These are phyloP conservation scores for Spinellus fusiger DNA, from an alignment of 192 early-diverging fungal genomes.

Conservation along the genomic window DNA sequence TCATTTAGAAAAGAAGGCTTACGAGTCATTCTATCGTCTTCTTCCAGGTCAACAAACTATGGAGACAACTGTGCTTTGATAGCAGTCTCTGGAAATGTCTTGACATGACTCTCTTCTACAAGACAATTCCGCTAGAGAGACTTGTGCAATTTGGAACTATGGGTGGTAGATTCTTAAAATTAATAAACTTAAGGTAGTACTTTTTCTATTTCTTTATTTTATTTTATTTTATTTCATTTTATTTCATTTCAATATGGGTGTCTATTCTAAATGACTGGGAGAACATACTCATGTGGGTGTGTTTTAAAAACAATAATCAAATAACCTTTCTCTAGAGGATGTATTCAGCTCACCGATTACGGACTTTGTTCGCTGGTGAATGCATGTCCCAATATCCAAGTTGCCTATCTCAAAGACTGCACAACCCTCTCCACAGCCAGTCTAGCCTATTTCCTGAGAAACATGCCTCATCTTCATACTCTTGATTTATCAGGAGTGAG, in stretches of 20 bases:
- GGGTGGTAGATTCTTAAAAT: slow-evolving; percentile 32
- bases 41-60: slow-evolving; percentile 25
- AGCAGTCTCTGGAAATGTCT: slow-evolving; percentile 32
- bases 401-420: slow-evolving; percentile 29
- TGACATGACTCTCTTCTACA: slow-evolving; percentile 33
- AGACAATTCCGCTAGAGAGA: slow-evolving; percentile 27
- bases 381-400: slow-evolving; percentile 36
- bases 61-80: slow-evolving; percentile 31
- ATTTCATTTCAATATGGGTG: background rate
- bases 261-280: background rate
- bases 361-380: slow-evolving; percentile 21
- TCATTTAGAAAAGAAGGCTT: background rate
- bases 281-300: too few relatives aligned
- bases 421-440: slow-evolving; percentile 33
- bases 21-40: background rate
- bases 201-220: background rate
- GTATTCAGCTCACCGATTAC: slow-evolving; percentile 31
- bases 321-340: slow-evolving; percentile 31
- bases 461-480: slow-evolving; percentile 24
- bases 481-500: slow-evolving; percentile 38
- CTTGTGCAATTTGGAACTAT: slow-evolving; percentile 22
- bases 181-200: slow-evolving; percentile 33
- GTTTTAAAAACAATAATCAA: too few relatives aligned
- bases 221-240: background rate
- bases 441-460: slow-evolving; percentile 32